Evolutionary conservation across 164 flowering plant genomes (phyloP), one percentile per base, ranked within the genome.

Genomic region (Aristolochia californica): DNA sequence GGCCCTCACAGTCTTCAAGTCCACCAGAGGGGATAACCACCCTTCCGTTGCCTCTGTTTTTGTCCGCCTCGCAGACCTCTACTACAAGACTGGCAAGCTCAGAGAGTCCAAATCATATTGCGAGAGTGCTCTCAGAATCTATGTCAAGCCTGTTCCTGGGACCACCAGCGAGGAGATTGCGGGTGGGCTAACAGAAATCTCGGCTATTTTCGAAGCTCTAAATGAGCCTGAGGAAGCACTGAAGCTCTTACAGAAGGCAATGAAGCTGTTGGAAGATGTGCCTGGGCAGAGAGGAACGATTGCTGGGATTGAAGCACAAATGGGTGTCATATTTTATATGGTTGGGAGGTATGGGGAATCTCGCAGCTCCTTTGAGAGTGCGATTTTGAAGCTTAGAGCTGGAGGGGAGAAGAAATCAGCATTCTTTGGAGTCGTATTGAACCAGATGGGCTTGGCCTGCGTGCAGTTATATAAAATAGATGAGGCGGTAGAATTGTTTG

Each of bases 401-500:
- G 78, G 83, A 60, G 97, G 97, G 24, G 99, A 93, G 77, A 85
- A 82, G 75, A 89, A 85, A 63, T 93, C 99, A 2, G 86, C 96
- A 12, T 93, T 93, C 74, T 93, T 89, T 67, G 99, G 97, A 20
- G 82, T 93, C 51, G 74, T 90, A 49, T 71, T 93, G 82, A 93
- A 93, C 71, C 97, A 93, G 70, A 93, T 89, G 99, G 99, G 96
- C 16, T 72, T 93, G 82, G 83, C 97, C 56, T 81, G 85, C 59
- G 88, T 89, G 17, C 96, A 93, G 72, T 52, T 89, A 63, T 93
- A 85, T 66, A 87, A 83, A 73, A 90, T 93, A 38, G 97, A 90
- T 48, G 97, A 90, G 68, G 99, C 97, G 24, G 85, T 81, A 21
- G 96, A 83, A 63, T 70, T 94, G 71, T 90, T 90, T 74, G 95